A percentile compares a stretch with the other conserved stretches of the same genome.
phyloP scores from a whole-genome alignment of 208 protist genomes.

The Trichomonas vaginalis region DNA sequence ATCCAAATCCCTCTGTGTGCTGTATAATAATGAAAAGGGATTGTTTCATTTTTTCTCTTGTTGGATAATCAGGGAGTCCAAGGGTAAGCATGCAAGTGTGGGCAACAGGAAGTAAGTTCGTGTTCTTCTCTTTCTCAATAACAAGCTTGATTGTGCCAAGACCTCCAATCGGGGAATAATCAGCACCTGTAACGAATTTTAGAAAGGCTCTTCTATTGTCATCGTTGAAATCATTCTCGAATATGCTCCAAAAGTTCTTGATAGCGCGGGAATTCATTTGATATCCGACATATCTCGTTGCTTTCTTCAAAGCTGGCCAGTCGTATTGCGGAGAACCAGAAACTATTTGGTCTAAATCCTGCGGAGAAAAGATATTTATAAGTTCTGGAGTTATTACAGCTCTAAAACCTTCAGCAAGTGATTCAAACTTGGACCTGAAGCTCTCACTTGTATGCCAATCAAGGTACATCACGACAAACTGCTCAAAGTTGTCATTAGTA shows the following conservation, averaged over 20 bases:
- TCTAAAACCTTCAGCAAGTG: background rate
- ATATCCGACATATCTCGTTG: slow-evolving; percentile 37
- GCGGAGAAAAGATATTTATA: background rate
- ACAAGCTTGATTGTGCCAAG: background rate
- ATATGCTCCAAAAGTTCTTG: slow-evolving; percentile 41
- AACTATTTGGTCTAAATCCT: background rate
- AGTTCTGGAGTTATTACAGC: background rate
- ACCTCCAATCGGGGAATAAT: background rate
- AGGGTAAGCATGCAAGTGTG: slow-evolving; percentile 68
- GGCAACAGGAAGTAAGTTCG: slow-evolving; percentile 48
- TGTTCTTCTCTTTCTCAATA: slow-evolving; percentile 27
- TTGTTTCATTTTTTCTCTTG: slow-evolving; percentile 45
- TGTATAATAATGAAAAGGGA: slow-evolving; percentile 32
- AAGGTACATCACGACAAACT: slow-evolving; percentile 26
- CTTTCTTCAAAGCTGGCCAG: background rate
- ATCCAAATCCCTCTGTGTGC: slow-evolving; percentile 37
- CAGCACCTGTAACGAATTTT: slow-evolving; percentile 45
- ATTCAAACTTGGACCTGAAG: background rate
- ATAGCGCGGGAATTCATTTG: slow-evolving; percentile 20
- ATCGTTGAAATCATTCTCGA: slow-evolving; percentile 36
- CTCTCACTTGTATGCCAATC: background rate
- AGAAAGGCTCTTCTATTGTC: slow-evolving; percentile 43
- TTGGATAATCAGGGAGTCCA: slow-evolving; percentile 55
- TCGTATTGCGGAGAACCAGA: background rate
- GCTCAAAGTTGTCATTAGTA: slow-evolving; percentile 32